These are phyloP conservation scores for Pezicula carpinea DNA, from an alignment of 2,329 filamentous ascomycete species.

Conservation along the genomic window DNA sequence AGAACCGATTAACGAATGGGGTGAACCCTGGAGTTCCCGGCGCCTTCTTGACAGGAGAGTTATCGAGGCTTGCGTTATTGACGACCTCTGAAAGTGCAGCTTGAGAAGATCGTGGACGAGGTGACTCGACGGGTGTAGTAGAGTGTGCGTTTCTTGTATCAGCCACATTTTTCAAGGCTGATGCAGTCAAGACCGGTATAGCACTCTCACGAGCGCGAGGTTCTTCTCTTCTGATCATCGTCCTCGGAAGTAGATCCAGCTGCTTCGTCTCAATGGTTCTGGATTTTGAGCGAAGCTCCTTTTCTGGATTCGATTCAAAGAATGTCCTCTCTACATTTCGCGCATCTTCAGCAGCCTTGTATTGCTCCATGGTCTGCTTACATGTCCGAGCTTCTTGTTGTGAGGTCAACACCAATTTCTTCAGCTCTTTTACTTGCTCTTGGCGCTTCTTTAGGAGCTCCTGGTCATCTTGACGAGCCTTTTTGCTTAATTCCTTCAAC, in stretches of 20 bases:
- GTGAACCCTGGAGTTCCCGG: not conserved
- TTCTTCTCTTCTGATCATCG: constrained; percentile 2
- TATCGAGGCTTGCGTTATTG: constrained; percentile 18
- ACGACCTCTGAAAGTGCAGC: constrained; percentile 23
- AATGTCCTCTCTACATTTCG: too few relatives aligned
- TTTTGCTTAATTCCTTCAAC: constrained; percentile 49
- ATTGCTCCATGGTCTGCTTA: constrained; percentile 12
- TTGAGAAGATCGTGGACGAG: constrained; percentile 13
- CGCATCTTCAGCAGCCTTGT: not conserved
- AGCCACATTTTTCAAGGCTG: constrained; percentile 14
- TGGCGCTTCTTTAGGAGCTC: constrained; percentile 52
- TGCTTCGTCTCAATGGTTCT: not conserved
- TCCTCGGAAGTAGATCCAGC: too few relatives aligned
- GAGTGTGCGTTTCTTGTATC: constrained; percentile 7
- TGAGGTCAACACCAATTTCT: constrained; percentile 45
- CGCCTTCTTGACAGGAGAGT: not conserved
- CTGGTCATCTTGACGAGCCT: constrained; percentile 49
- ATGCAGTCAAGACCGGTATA: constrained; percentile 14
- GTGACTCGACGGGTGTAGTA: constrained; percentile 9
- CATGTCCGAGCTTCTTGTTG: constrained; percentile 25
- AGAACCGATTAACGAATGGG: constrained; percentile 16
- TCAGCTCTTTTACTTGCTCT: constrained; percentile 50
- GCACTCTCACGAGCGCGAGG: constrained; percentile 11
- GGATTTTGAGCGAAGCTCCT: constrained; percentile 3
- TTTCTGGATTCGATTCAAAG: too few relatives aligned